These are phyloP conservation scores for Pistacia atlantica DNA, from an alignment of 345 rosid genomes.

Conservation along the genomic window DNA sequence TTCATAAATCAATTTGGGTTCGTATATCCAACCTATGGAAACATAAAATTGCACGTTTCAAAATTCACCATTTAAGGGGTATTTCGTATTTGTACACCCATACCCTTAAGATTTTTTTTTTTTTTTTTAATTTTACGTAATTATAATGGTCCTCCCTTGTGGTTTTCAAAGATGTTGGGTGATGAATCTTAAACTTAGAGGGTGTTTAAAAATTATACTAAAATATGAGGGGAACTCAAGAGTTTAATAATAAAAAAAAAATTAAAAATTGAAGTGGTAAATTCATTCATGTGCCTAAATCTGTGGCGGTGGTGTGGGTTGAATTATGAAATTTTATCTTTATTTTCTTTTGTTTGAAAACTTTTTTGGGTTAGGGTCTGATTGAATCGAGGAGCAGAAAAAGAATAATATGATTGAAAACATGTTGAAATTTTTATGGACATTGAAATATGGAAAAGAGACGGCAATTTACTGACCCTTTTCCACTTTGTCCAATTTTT, in stretches of 20 bases:
- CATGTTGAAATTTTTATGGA: background rate
- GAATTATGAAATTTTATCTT: background rate
- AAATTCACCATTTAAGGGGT: no score
- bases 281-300: constrained; percentile 3
- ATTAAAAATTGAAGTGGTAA: background rate
- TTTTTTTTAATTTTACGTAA: no score
- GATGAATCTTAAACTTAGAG: no score
- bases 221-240: no score
- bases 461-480: constrained; percentile 8
- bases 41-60: no score
- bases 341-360: background rate
- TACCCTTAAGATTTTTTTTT: no score
- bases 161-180: no score
- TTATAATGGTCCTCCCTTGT: no score
- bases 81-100: no score
- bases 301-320: constrained; percentile 15
- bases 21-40: no score
- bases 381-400: background rate
- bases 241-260: background rate
- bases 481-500: background rate
- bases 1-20: no score
- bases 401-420: background rate
- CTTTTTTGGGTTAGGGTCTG: background rate
- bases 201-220: no score
- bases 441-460: background rate